phyloP scores from a whole-genome alignment of 2,329 filamentous ascomycete genomes.

The Cryphonectria nitschkei region DNA sequence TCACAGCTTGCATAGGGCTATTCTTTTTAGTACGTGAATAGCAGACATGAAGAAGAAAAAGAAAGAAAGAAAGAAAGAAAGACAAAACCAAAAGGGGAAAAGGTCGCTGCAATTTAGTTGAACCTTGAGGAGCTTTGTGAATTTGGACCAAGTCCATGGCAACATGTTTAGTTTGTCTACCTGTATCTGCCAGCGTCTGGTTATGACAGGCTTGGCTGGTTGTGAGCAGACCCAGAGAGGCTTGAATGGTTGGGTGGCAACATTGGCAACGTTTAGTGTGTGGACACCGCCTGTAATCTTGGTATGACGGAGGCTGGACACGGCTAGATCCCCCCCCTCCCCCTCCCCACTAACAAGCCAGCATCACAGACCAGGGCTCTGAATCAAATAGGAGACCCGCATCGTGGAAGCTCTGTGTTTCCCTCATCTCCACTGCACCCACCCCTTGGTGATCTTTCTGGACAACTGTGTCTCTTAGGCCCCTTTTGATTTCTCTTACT shows the following conservation, averaged over 20 bases:
- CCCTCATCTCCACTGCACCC: constrained; percentile 19
- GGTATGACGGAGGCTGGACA: constrained; percentile 12
- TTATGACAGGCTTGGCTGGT: too few species aligned
- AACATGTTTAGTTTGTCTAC: not conserved
- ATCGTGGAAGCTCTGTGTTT: constrained; percentile 8
- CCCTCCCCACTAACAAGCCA: constrained; percentile 20
- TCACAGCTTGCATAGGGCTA: not conserved
- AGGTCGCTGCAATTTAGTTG: too few species aligned
- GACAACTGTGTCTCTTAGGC: constrained; percentile 27
- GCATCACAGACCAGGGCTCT: constrained; percentile 17
- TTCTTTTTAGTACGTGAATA: not conserved
- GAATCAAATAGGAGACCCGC: constrained; percentile 24
- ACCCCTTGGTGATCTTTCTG: constrained; percentile 28
- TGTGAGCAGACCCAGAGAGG: not conserved
- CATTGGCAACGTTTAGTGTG: not conserved
- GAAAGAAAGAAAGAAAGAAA: not conserved
- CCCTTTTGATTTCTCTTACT: constrained; percentile 19
- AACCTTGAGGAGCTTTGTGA: not conserved
- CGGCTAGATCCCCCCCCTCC: constrained; percentile 1
- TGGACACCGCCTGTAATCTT: not conserved
- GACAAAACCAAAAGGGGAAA: too few species aligned
- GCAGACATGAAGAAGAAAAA: not conserved
- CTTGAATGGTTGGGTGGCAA: not conserved
- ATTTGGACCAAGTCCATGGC: not conserved
- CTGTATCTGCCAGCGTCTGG: too few species aligned